Base-by-base conservation (phyloP, 176 grass and related monocot species). In the Avena atlantica region DNA sequence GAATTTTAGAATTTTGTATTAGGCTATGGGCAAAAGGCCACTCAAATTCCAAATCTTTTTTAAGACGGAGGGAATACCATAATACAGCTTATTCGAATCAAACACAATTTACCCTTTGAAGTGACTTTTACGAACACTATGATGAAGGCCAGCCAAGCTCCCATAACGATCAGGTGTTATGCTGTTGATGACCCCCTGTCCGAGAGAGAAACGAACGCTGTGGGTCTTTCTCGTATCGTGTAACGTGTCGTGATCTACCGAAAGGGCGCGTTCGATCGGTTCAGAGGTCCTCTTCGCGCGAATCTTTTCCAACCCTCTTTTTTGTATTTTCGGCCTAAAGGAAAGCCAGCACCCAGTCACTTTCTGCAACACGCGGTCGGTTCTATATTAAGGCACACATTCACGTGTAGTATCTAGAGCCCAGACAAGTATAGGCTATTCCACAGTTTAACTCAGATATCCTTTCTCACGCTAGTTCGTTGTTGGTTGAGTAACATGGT, bases 221-320 rank as follows among this genome's bases (percentile, higher is more conserved):
- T 70, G 16, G 31, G 67, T 40, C 34, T 1, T 19, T 70, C 67
- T 70, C 16, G 34, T 70, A 75, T 52, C 29, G 15, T 27, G 19
- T 71, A 84, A 64, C 6, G 45, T 73, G 62, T 55, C 56, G 8
- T 74, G 29, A 8, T 85, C 76, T 45, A 85, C 9, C 36, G 57
- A 84, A 80, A 78, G 52, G 58, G 29, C 52, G 8, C 36, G 2
- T 70, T 70, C 34, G 14, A 19, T 70, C 67, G 17, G 29, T 59
- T 40, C 27, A 29, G 52, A 78, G 55, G 53, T 78, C 53, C 11
- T 59, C 76, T 78, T 59, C 76, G 12, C 20, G 13, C 52, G 37
- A 83, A 78, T 70, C 47, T 12, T 72, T 62, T 79, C 9, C 13
- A 1, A 27, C 5, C 5, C 45, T 27, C 51, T 76, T 58, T 76